phyloP scores from a whole-genome alignment of 495 filamentous ascomycete species.

The Talaromyces proteolyticus region DNA sequence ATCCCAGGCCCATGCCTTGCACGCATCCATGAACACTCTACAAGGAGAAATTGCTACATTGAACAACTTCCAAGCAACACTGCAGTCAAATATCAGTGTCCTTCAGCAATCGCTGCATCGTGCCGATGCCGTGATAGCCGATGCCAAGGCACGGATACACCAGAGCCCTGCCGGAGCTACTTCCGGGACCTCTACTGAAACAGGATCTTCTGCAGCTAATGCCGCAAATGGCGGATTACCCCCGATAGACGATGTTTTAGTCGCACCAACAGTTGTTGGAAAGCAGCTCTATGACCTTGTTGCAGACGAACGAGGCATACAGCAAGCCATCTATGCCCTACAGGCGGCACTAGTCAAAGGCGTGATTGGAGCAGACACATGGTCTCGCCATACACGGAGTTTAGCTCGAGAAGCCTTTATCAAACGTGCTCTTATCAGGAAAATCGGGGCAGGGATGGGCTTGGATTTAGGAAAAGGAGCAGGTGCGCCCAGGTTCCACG shows the following conservation, averaged over 20 bases:
- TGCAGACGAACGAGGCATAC: slow-evolving; percentile 77
- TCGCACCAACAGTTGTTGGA: slow-evolving; percentile 89
- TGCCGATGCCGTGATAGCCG: slow-evolving; percentile 73
- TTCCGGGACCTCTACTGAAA: slow-evolving; percentile 29
- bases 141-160: slow-evolving; percentile 39
- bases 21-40: slow-evolving; percentile 56
- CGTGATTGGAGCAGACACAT: slow-evolving; percentile 70
- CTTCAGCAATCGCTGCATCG: slow-evolving; percentile 69
- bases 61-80: slow-evolving; percentile 56
- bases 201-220: neutral
- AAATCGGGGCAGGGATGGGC: slow-evolving; percentile 85
- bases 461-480: slow-evolving; percentile 29
- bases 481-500: neutral
- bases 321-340: slow-evolving; percentile 80
- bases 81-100: slow-evolving; percentile 71
- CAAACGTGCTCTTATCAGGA: slow-evolving; percentile 82
- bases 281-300: slow-evolving; percentile 86
- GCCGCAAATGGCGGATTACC: slow-evolving; percentile 39
- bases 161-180: slow-evolving; percentile 28
- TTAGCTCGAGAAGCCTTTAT: slow-evolving; percentile 85
- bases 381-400: slow-evolving; percentile 74
- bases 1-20: slow-evolving; percentile 75
- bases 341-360: slow-evolving; percentile 78
- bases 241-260: slow-evolving; percentile 79
- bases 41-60: slow-evolving; percentile 68